A percentile compares a stretch with the other conserved stretches of the same genome.
Conservation (phyloP, 108 stramenopile species). For the Schizochytrium sp. region DNA sequence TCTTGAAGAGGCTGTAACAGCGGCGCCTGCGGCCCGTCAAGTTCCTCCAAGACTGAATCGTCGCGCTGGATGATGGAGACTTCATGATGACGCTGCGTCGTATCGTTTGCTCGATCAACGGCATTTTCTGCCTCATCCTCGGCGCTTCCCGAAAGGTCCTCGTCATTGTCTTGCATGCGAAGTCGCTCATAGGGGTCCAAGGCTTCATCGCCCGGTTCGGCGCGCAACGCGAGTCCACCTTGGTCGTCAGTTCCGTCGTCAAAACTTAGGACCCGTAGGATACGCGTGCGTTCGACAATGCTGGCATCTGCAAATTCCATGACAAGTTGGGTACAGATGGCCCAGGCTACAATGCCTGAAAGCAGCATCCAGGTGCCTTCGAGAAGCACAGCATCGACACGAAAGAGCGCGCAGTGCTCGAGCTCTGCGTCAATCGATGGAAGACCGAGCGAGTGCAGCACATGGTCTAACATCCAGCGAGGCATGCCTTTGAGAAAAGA, state of each 20-base stretch:
- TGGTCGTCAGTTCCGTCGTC: neutral
- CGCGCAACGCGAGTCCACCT: too few relatives aligned
- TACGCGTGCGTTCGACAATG: neutral
- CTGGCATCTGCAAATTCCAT: slow-evolving; percentile 9
- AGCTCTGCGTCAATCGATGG: neutral
- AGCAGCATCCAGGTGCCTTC: neutral
- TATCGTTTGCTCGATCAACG: too few relatives aligned
- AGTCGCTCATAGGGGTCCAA: neutral
- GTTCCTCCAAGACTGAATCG: too few relatives aligned
- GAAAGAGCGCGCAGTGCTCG: neutral
- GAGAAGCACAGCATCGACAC: slow-evolving; percentile 1
- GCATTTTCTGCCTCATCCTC: too few relatives aligned
- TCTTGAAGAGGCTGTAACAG: too few relatives aligned
- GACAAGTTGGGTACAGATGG: neutral
- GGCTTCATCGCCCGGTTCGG: neutral
- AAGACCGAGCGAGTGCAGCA: neutral
- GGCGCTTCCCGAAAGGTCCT: too few relatives aligned
- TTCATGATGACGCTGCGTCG: too few relatives aligned
- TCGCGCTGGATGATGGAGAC: too few relatives aligned
- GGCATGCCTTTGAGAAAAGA: neutral
- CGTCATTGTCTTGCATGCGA: neutral
- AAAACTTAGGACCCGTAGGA: neutral
- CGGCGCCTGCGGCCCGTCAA: too few relatives aligned
- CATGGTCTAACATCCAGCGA: neutral
- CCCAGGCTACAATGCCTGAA: neutral